Evolutionary conservation across 257 asterid species (phyloP).

Genomic region (Leptodermis oblonga): DNA sequence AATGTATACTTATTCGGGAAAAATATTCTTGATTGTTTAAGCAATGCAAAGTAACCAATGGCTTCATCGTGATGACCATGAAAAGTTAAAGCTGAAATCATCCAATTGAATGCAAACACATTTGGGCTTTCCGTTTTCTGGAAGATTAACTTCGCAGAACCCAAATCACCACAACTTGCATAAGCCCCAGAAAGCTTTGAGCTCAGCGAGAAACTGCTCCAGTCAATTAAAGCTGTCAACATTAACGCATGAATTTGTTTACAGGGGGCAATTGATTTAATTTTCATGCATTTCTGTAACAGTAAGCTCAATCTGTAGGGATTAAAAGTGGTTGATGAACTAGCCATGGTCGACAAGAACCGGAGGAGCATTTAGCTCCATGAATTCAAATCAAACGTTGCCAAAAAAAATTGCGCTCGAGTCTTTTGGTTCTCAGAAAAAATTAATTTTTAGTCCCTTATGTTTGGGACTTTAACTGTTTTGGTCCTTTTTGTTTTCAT

Average conservation of each 20-base stretch:
- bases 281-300: conserved; percentile 46
- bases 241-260: conserved; percentile 57
- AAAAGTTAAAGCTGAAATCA: conserved; percentile 38
- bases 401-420: too few species aligned
- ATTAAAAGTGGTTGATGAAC: neutral
- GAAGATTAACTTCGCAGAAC: conserved; percentile 41
- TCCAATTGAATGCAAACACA: conserved; percentile 59
- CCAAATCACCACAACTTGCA: conserved; percentile 54
- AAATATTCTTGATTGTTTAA: conserved; percentile 34
- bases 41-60: conserved; percentile 36
- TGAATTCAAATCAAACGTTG: neutral
- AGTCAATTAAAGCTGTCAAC: conserved; percentile 32
- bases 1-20: conserved; percentile 41
- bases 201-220: conserved; percentile 32
- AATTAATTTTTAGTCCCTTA: too few species aligned
- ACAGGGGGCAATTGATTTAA: conserved; percentile 38
- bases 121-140: conserved; percentile 36
- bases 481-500: too few species aligned
- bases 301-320: conserved; percentile 28
- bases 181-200: conserved; percentile 60
- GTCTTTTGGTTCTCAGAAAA: too few species aligned
- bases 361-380: neutral
- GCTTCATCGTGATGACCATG: conserved; percentile 43
- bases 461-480: too few species aligned
- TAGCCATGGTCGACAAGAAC: neutral